phyloP scores from a whole-genome alignment of 805 yeast species.

The Metschnikowia amazonensis region DNA sequence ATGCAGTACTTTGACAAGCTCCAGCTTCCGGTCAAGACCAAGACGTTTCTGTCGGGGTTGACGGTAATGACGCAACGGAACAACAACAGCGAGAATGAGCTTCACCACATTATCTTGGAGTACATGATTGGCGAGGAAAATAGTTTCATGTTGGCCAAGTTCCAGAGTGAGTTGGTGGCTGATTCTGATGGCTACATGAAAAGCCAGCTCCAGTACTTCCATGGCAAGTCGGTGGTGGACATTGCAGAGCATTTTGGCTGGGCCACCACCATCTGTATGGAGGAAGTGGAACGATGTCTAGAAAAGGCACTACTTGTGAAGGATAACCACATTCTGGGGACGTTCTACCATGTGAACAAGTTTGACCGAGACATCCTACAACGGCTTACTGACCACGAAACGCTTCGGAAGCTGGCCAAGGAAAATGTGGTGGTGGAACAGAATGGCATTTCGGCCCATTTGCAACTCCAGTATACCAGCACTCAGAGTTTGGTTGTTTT shows the following conservation, averaged over 20 bases:
- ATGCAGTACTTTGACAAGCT: constrained; percentile 53
- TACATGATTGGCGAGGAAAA: constrained; percentile 24
- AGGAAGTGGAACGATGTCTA: constrained; percentile 60
- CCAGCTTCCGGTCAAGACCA: constrained; percentile 51
- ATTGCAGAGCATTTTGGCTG: constrained; percentile 53
- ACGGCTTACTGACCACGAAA: constrained; percentile 8
- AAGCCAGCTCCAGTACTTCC: constrained; percentile 21
- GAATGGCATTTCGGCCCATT: constrained; percentile 7
- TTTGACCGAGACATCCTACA: constrained; percentile 10
- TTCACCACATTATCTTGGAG: constrained; percentile 22
- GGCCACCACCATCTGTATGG: constrained; percentile 63
- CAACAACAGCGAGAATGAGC: constrained; percentile 22
- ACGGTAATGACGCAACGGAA: constrained; percentile 28
- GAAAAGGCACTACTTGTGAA: constrained; percentile 53
- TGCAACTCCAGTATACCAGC: constrained; percentile 6
- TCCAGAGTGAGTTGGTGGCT: constrained; percentile 22
- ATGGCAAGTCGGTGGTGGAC: constrained; percentile 37
- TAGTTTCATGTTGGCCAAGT: constrained; percentile 23
- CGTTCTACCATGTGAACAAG: constrained; percentile 54
- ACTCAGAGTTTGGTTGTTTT: constrained; percentile 4
- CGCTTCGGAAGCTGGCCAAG: constrained; percentile 6
- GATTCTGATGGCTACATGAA: constrained; percentile 14
- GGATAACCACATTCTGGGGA: constrained; percentile 67
- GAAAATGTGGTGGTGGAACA: constrained; percentile 12
- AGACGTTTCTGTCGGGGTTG: constrained; percentile 33